A percentile compares a stretch with the other conserved stretches of the same genome.
These are phyloP conservation scores for Rutstroemia sydowiana DNA, from an alignment of 2,329 filamentous ascomycete species.

Conservation along the genomic window DNA sequence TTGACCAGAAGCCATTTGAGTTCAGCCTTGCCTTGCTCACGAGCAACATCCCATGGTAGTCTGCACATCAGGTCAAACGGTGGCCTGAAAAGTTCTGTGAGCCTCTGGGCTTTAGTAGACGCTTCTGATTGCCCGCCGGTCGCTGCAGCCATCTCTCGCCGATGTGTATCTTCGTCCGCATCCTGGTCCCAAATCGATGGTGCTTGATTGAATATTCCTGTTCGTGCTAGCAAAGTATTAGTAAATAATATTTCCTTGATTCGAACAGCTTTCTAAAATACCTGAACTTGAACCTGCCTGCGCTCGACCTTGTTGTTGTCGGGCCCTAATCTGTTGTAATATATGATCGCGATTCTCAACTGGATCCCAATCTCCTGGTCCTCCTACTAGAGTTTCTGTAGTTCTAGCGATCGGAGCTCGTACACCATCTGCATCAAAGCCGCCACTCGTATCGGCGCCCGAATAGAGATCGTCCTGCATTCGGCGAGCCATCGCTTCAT, in stretches of 20 bases:
- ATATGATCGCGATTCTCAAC: constrained; percentile 33
- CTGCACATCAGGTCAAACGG: constrained; percentile 84
- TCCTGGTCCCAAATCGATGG: constrained; percentile 43
- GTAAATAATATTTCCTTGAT: constrained; percentile 6
- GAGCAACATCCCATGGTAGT: constrained; percentile 74
- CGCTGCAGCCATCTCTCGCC: constrained; percentile 48
- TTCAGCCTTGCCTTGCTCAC: constrained; percentile 75
- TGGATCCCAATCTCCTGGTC: constrained; percentile 43
- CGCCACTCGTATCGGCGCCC: constrained; percentile 37
- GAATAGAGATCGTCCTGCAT: constrained; percentile 89
- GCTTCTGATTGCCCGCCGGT: constrained; percentile 59
- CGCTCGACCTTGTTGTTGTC: constrained; percentile 28
- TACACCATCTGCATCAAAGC: constrained; percentile 52
- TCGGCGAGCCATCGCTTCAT: constrained; percentile 85
- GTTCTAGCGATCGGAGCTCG: constrained; percentile 86
- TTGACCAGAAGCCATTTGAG: constrained; percentile 96
- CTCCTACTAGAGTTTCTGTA: constrained; percentile 84
- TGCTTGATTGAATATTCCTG: constrained; percentile 63
- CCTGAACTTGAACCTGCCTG: constrained; percentile 10
- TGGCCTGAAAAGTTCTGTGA: constrained; percentile 87
- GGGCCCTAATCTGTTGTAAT: constrained; percentile 28
- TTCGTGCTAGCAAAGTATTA: constrained; percentile 32
- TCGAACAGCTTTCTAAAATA: constrained; percentile 19
- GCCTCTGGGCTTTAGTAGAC: constrained; percentile 64
- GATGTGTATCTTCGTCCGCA: constrained; percentile 36